Conservation (phyloP, 2,329 filamentous ascomycete genomes). For the Sphaceloma murrayae region DNA sequence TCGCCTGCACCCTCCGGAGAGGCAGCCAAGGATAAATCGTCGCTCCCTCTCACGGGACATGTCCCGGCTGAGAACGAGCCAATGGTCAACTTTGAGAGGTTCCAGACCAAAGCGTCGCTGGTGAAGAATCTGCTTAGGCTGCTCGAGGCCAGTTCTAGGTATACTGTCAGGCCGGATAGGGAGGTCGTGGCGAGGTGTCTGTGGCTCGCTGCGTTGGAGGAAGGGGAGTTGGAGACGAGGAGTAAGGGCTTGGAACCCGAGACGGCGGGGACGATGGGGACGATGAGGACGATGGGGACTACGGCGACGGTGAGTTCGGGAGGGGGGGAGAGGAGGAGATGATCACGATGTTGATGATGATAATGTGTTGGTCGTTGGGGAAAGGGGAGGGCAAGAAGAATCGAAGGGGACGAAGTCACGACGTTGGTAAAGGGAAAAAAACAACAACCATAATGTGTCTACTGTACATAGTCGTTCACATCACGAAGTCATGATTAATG, state of each 20-base stretch:
- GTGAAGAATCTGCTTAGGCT: constrained; percentile 71
- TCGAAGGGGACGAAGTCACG: too few relatives aligned
- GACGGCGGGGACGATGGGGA: constrained; percentile 4
- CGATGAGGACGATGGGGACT: not conserved
- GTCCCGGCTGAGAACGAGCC: constrained; percentile 45
- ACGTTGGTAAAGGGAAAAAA: not conserved
- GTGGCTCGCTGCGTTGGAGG: constrained; percentile 70
- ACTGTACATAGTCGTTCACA: not conserved
- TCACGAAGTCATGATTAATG: not conserved
- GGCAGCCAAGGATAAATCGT: not conserved
- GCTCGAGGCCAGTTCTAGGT: constrained; percentile 68
- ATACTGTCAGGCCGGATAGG: constrained; percentile 63
- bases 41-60: not conserved
- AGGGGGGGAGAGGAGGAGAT: not conserved
- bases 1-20: too few relatives aligned
- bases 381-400: not conserved
- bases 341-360: too few relatives aligned
- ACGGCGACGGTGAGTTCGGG: not conserved
- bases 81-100: constrained; percentile 75
- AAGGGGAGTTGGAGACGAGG: constrained; percentile 55
- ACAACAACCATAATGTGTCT: not conserved
- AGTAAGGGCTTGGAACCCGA: constrained; percentile 25
- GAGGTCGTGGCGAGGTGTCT: constrained; percentile 70
- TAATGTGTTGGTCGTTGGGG: not conserved
- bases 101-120: constrained; percentile 63